phyloP scores from a whole-genome alignment of 768 basidiomycete species.

The Russula sp. region DNA sequence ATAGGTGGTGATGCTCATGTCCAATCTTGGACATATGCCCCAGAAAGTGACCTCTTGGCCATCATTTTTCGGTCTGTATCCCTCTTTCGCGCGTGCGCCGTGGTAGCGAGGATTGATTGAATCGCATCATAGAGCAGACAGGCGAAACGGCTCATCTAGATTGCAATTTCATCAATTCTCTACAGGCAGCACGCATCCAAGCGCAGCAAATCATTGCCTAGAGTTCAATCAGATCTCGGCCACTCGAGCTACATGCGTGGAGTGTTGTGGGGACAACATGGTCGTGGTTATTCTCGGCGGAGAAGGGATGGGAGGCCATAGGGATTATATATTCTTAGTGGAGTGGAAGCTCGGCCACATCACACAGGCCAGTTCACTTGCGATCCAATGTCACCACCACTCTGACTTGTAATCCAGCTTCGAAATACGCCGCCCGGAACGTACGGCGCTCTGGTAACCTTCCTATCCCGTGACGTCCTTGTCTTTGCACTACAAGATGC shows the following conservation, averaged over 20 bases:
- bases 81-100: background rate
- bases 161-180: constrained; percentile 12
- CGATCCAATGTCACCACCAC: background rate
- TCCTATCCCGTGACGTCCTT: constrained; percentile 4
- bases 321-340: background rate
- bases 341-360: constrained; percentile 11
- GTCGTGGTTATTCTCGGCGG: constrained; percentile 1
- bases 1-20: background rate
- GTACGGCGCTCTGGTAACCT: constrained; percentile 3
- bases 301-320: background rate
- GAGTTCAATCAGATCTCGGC: background rate
- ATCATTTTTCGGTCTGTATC: constrained; percentile 5
- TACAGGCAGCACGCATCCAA: constrained; percentile 1
- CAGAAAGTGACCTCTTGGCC: constrained; percentile 10
- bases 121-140: background rate
- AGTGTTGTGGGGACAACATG: constrained; percentile 14
- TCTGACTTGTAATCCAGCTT: background rate
- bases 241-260: background rate
- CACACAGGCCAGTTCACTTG: constrained; percentile 1
- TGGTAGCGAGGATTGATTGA: background rate
- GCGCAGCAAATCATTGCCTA: background rate
- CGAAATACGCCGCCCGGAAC: background rate
- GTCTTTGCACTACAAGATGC: background rate
- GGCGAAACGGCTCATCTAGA: background rate
- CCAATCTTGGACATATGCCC: constrained; percentile 5